Evolutionary conservation across 2,329 filamentous ascomycete species (phyloP).

Genomic region (Fusarium sororula): DNA sequence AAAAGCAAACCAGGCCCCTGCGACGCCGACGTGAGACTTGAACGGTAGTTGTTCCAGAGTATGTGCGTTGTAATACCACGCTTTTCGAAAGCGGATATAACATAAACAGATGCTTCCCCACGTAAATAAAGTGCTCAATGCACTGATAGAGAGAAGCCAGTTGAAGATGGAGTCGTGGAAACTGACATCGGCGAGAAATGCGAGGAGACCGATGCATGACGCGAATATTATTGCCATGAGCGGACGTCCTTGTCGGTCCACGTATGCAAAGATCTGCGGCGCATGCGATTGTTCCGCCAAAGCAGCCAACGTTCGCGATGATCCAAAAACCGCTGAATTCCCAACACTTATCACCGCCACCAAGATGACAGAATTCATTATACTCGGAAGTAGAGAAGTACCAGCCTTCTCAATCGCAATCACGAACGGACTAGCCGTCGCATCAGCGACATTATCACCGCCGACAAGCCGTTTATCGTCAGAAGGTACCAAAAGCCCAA

Average conservation of each 20-base stretch:
- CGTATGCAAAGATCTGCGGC: conserved; percentile 79
- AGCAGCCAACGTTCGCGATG: conserved; percentile 87
- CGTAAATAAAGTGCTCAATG: conserved; percentile 78
- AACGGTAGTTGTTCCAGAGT: conserved; percentile 81
- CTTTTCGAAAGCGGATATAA: conserved; percentile 88
- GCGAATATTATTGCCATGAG: conserved; percentile 76
- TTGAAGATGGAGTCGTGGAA: conserved; percentile 72
- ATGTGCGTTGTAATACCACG: conserved; percentile 75
- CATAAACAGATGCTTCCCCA: conserved; percentile 86
- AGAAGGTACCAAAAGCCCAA: conserved; percentile 85
- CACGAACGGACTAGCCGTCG: conserved; percentile 87
- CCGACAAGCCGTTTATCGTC: conserved; percentile 70
- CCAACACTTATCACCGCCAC: conserved; percentile 90
- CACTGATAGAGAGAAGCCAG: conserved; percentile 82
- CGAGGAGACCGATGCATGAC: conserved; percentile 74
- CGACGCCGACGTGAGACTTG: conserved; percentile 77
- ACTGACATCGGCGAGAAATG: conserved; percentile 75
- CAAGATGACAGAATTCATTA: conserved; percentile 96
- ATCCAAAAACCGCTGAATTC: conserved; percentile 91
- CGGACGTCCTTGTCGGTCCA: conserved; percentile 85
- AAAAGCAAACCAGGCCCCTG: conserved; percentile 85
- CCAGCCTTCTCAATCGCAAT: conserved; percentile 88
- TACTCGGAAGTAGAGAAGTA: conserved; percentile 79
- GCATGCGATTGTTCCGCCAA: conserved; percentile 89
- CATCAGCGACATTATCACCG: conserved; percentile 65